Evolutionary conservation across 2,329 filamentous ascomycete genomes (phyloP).

Genomic region (Sphaerulina populicola): DNA sequence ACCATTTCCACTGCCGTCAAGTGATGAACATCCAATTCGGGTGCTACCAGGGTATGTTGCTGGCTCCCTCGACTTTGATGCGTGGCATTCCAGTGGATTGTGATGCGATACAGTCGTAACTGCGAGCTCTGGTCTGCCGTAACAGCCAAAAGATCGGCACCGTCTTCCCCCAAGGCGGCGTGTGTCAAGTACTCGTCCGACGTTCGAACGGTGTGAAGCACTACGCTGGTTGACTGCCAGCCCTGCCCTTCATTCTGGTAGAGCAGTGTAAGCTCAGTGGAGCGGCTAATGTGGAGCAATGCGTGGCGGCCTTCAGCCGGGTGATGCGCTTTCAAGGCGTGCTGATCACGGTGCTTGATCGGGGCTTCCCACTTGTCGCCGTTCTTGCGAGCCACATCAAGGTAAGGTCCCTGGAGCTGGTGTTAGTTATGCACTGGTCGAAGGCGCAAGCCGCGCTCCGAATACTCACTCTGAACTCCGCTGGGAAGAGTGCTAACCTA

Average conservation of each 20-base stretch:
- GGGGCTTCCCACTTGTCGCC: slow-evolving; percentile 58
- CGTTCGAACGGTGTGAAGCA: slow-evolving; percentile 38
- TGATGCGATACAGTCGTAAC: slow-evolving; percentile 64
- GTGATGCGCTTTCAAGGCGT: slow-evolving; percentile 62
- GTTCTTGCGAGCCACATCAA: slow-evolving; percentile 34
- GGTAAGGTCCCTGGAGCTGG: slow-evolving; percentile 23
- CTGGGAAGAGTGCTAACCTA: slow-evolving; percentile 42
- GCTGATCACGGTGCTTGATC: slow-evolving; percentile 50
- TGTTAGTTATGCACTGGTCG: slow-evolving; percentile 23
- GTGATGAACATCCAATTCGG: slow-evolving; percentile 25
- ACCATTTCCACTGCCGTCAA: slow-evolving; percentile 24
- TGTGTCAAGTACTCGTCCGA: slow-evolving; percentile 67
- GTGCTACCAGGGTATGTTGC: slow-evolving; percentile 25
- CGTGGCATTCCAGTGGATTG: slow-evolving; percentile 61
- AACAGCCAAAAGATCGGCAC: slow-evolving; percentile 52
- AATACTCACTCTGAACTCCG: slow-evolving; percentile 27
- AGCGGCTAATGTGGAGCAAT: slow-evolving; percentile 66
- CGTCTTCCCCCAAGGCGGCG: slow-evolving; percentile 56
- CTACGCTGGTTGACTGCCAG: slow-evolving; percentile 61
- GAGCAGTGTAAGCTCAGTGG: slow-evolving; percentile 64
- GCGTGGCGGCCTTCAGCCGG: slow-evolving; percentile 63
- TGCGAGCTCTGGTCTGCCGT: slow-evolving; percentile 63
- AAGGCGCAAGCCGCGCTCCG: neutral
- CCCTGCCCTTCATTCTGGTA: slow-evolving; percentile 66
- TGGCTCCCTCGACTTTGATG: slow-evolving; percentile 31